Evolutionary conservation across 1,139 yeast genomes (phyloP).

Genomic region (Pichia kudriavzevii): DNA sequence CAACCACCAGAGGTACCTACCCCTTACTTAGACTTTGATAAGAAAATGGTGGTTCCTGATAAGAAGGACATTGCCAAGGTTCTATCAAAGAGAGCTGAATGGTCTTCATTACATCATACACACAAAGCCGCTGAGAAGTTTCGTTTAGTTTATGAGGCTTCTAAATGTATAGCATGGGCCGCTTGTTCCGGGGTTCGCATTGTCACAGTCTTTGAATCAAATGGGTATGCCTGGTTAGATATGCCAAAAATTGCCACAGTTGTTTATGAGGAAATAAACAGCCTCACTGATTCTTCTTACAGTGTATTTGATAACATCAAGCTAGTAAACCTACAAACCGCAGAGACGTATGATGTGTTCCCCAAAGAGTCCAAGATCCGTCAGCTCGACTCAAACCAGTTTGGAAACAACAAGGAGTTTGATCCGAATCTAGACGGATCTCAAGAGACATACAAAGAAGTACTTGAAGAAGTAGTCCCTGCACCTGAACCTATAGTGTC

Average conservation of each 20-base stretch:
- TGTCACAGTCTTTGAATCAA: slow-evolving; percentile 22
- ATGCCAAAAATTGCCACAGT: slow-evolving; percentile 18
- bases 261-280: slow-evolving; percentile 21
- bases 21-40: slow-evolving; percentile 37
- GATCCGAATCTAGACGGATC: too few species aligned
- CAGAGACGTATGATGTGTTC: slow-evolving; percentile 9
- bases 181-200: slow-evolving; percentile 20
- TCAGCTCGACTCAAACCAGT: too few species aligned
- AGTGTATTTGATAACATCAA: slow-evolving; percentile 18
- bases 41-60: slow-evolving; percentile 32
- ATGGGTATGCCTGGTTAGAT: slow-evolving; percentile 24
- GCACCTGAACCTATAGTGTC: slow-evolving; percentile 7
- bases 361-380: background rate
- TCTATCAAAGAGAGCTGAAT: slow-evolving; percentile 32
- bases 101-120: slow-evolving; percentile 32
- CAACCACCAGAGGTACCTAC: slow-evolving; percentile 37
- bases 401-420: too few species aligned
- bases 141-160: slow-evolving; percentile 32
- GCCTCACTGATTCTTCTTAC: slow-evolving; percentile 14
- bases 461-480: slow-evolving; percentile 4
- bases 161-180: slow-evolving; percentile 36
- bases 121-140: slow-evolving; percentile 37
- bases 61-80: slow-evolving; percentile 30
- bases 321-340: slow-evolving; percentile 17
- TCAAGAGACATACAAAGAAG: too few species aligned